These are phyloP conservation scores for Lentinula boryana DNA, from an alignment of 768 basidiomycete genomes.

Conservation along the genomic window DNA sequence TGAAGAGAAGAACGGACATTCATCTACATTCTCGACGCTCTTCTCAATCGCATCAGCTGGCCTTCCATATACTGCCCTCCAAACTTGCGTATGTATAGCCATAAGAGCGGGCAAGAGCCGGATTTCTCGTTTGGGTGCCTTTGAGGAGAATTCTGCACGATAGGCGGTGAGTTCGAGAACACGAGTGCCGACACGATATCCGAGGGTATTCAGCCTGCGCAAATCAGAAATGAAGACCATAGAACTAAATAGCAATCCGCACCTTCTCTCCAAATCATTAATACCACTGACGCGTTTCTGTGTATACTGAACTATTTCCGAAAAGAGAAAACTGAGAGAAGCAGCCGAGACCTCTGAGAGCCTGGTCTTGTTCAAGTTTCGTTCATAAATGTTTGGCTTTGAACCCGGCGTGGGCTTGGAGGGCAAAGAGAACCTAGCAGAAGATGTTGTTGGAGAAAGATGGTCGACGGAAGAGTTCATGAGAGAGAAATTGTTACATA, in stretches of 20 bases:
- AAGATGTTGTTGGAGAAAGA: conserved; percentile 48
- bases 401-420: conserved; percentile 35
- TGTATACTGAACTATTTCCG: conserved; percentile 92
- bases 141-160: conserved; percentile 71
- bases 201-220: conserved; percentile 79
- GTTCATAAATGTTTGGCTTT: conserved; percentile 83
- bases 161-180: conserved; percentile 83
- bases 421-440: conserved; percentile 64
- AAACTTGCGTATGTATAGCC: conserved; percentile 93
- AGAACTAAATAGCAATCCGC: conserved; percentile 15
- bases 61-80: conserved; percentile 90
- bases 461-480: neutral
- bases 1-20: conserved; percentile 52
- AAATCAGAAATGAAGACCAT: neutral
- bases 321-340: conserved; percentile 88
- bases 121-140: conserved; percentile 90
- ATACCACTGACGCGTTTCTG: conserved; percentile 94
- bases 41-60: conserved; percentile 94
- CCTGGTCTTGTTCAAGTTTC: conserved; percentile 83
- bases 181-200: conserved; percentile 86
- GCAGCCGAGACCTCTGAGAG: conserved; percentile 76
- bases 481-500: neutral
- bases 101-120: conserved; percentile 88
- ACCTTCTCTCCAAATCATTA: conserved; percentile 93
- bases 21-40: conserved; percentile 94